Evolutionary conservation across 768 basidiomycete genomes (phyloP), one percentile per base, ranked within the genome.

Genomic region (Agrocybe praecox): DNA sequence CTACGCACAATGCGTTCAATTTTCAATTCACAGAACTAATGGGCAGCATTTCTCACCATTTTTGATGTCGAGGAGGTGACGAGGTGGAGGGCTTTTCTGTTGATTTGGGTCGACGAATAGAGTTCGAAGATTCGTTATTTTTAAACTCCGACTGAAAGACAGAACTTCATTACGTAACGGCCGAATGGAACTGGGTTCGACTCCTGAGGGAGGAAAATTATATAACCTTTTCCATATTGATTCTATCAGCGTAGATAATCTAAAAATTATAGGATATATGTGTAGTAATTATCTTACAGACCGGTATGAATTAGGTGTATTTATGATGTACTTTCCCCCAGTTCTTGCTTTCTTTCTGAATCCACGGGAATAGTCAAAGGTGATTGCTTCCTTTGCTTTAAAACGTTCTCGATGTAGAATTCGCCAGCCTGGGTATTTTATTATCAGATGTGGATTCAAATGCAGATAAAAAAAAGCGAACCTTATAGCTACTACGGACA

Each of bases 401-500:
- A 73, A 3, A 96, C 89, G 65, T 96, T 96, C 73, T 95, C 93
- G 36, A 98, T 92, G 74, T 89, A 98, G 70, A 85, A 96, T 69
- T 98, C 95, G 22, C 95, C 95, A n/a, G 95, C 95, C 94, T 96
- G 49, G n/a, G 22, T 32, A 56, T 24, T 48, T 47, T 14, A 29
- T 10, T 17, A 14, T 44, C 12, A 55, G 49, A 18, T 18, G 11
- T 17, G 17, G 42, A 22, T 49, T 62, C 49, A 54, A 36, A 55
- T 50, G 9, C 22, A 57, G 34, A 21, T 48, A 18, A 29, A 29
- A 36, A 51, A 23, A 26, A n/a, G 44, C 81, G 62, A 63, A 92
- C 96, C 89, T 98, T 98, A 72, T 98, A 99, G 68, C 92, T 95
- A 66, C 94, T 96, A 55, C 97, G 82, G 45, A 99, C 96, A 18